Percentiles rank a stretch among this genome's conserved stretches.
Evolutionary conservation across 2,329 filamentous ascomycete species (phyloP).

Genomic region (Leptodontidium sp.): DNA sequence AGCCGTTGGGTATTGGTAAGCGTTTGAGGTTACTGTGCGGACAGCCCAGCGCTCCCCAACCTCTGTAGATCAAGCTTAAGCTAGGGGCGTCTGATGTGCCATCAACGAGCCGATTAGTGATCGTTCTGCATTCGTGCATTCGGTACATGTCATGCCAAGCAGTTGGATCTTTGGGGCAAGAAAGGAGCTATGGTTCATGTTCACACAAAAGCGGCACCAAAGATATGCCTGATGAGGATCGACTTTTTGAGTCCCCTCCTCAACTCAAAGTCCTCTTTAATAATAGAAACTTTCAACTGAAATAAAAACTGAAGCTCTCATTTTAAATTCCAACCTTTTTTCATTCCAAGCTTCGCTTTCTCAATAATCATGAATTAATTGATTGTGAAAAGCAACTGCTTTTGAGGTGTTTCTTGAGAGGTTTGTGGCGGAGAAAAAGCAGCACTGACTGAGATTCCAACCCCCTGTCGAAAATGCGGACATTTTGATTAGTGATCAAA

Average conservation of each 20-base stretch:
- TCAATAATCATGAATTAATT: no score
- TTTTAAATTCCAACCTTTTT: no score
- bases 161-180: not conserved
- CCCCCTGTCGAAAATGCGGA: not conserved
- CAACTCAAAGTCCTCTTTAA: not conserved
- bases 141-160: not conserved
- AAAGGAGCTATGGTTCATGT: not conserved
- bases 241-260: not conserved
- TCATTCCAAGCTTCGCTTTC: no score
- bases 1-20: slow-evolving; percentile 21
- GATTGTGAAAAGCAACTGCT: no score
- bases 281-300: not conserved
- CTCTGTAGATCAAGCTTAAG: slow-evolving; percentile 3
- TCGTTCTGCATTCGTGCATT: not conserved
- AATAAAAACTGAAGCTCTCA: no score
- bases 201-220: slow-evolving; percentile 3
- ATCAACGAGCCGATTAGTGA: slow-evolving; percentile 7
- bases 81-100: slow-evolving; percentile 2
- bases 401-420: not conserved
- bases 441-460: not conserved
- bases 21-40: slow-evolving; percentile 14
- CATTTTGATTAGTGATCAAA: not conserved
- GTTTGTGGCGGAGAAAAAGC: not conserved
- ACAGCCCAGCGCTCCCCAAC: not conserved
- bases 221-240: no score